These are phyloP conservation scores for Nicotiana undulata DNA, from an alignment of 257 asterid genomes.

Conservation along the genomic window DNA sequence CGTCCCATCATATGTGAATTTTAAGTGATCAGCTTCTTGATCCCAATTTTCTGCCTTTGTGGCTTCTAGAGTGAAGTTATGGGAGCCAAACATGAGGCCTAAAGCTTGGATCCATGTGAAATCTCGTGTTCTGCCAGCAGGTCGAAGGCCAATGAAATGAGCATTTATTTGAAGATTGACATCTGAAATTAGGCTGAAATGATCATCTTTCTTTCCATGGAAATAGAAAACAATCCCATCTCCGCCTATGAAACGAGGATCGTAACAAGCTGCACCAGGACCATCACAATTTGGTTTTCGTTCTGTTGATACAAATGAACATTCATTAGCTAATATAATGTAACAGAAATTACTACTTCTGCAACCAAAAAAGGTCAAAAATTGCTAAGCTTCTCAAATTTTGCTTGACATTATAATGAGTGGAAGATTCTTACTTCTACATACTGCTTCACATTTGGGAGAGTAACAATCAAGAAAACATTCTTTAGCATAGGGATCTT, in stretches of 20 bases:
- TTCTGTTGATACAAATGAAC: not conserved
- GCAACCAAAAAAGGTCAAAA: too few species aligned
- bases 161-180: conserved; percentile 14
- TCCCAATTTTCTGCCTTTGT: conserved; percentile 10
- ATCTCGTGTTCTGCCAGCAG: conserved; percentile 10
- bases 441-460: conserved; percentile 19
- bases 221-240: conserved; percentile 23
- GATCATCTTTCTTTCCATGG: conserved; percentile 16
- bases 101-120: conserved; percentile 18
- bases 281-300: conserved; percentile 20
- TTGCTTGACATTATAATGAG: not conserved
- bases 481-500: conserved; percentile 14
- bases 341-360: not conserved
- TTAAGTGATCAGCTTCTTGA: conserved; percentile 9
- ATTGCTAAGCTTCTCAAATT: not conserved
- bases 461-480: conserved; percentile 24
- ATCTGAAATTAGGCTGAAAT: conserved; percentile 19
- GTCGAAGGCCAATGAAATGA: conserved; percentile 14
- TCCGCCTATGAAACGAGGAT: conserved; percentile 19
- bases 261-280: conserved; percentile 19
- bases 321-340: not conserved
- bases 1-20: conserved; percentile 1
- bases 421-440: conserved; percentile 9
- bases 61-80: conserved; percentile 16
- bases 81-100: conserved; percentile 14